These are phyloP conservation scores for Aschersonia sp. DNA, from an alignment of 2,329 filamentous ascomycete species.

Conservation along the genomic window DNA sequence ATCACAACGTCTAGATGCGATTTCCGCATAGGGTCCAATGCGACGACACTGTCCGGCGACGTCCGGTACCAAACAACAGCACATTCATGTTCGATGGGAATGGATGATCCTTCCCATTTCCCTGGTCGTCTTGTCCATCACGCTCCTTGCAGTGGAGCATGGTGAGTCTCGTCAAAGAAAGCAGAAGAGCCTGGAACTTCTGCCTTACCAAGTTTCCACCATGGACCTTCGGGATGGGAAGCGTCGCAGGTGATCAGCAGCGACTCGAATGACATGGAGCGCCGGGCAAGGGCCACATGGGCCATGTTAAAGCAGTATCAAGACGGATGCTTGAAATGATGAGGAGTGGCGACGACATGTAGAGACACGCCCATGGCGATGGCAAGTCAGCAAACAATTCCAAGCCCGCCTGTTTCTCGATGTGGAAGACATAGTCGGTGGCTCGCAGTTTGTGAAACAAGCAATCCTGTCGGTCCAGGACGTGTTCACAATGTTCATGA, in stretches of 20 bases:
- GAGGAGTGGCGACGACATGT: neutral
- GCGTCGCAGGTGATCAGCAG: neutral
- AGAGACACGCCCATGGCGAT: neutral
- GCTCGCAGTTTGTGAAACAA: neutral
- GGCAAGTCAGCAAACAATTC: neutral
- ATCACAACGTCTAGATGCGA: no score
- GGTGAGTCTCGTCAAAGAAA: neutral
- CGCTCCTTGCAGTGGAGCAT: neutral
- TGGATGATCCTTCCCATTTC: neutral
- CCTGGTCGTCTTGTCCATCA: neutral
- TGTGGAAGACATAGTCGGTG: neutral
- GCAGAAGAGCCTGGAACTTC: neutral
- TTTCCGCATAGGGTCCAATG: no score
- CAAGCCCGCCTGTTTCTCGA: neutral
- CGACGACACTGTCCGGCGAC: neutral
- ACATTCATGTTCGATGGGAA: neutral
- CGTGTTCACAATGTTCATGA: no score
- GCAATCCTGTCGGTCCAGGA: neutral
- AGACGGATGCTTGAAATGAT: neutral
- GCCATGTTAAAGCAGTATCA: neutral
- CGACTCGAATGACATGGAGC: neutral
- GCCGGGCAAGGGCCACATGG: neutral
- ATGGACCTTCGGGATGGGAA: neutral
- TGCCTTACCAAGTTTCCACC: neutral
- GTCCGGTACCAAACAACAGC: neutral